These are phyloP conservation scores for Biscogniauxia marginata DNA, from an alignment of 2,329 filamentous ascomycete species.

Conservation along the genomic window DNA sequence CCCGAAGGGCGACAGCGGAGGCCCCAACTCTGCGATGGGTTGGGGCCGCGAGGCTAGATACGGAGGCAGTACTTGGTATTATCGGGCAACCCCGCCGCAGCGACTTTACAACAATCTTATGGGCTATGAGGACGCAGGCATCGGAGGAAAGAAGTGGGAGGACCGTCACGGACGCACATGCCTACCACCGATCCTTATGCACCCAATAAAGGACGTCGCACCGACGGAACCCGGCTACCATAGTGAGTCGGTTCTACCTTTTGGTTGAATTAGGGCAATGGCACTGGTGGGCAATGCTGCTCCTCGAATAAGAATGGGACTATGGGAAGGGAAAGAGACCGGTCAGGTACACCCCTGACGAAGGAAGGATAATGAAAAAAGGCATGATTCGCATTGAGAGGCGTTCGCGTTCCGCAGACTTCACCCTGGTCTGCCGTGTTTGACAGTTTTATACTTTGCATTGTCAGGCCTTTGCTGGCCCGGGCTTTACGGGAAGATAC, in stretches of 20 bases:
- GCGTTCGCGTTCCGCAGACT: not conserved
- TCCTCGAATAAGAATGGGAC: not conserved
- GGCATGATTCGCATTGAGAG: not conserved
- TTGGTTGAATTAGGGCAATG: conserved; percentile 11
- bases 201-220: conserved; percentile 58
- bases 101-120: conserved; percentile 63
- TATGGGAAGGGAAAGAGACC: not conserved
- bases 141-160: conserved; percentile 58
- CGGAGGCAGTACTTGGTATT: conserved; percentile 61
- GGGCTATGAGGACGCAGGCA: conserved; percentile 54
- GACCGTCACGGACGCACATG: conserved; percentile 54
- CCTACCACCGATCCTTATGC: conserved; percentile 57
- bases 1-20: conserved; percentile 52
- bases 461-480: not conserved
- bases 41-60: conserved; percentile 59
- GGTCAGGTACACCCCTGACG: not conserved
- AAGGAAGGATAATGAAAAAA: not conserved
- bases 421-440: not conserved
- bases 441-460: not conserved
- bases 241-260: conserved; percentile 42
- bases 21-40: conserved; percentile 55
- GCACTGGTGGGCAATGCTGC: not conserved
- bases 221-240: conserved; percentile 46
- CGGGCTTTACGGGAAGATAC: not conserved
- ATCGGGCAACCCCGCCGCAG: conserved; percentile 55